Conservation (phyloP, 306 rosid genomes). For the Mucuna pruriens region DNA sequence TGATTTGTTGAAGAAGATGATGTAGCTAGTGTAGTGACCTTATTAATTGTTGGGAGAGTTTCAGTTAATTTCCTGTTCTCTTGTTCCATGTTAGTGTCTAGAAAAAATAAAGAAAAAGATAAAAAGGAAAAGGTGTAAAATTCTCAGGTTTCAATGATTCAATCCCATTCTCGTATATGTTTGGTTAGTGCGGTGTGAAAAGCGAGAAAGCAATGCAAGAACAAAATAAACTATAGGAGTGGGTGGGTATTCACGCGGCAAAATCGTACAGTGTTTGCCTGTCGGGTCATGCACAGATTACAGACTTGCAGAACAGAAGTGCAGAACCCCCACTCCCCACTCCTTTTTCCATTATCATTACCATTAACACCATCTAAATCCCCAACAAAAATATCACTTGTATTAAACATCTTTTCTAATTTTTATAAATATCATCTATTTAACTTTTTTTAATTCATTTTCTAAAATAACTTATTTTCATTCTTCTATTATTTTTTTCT, state of each 20-base stretch:
- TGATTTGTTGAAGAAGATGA: background rate
- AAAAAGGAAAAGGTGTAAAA: background rate
- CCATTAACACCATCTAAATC: background rate
- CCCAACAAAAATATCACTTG: background rate
- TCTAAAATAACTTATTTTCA: too few relatives aligned
- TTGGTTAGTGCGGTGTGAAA: constrained; percentile 43
- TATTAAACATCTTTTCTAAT: background rate
- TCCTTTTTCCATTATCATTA: background rate
- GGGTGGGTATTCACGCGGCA: constrained; percentile 50
- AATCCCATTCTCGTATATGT: constrained; percentile 33
- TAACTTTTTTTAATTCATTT: too few relatives aligned
- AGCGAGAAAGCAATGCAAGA: constrained; percentile 41
- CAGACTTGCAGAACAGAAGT: constrained; percentile 48
- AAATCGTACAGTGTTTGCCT: constrained; percentile 46
- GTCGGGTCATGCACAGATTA: constrained; percentile 39
- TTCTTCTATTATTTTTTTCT: too few relatives aligned
- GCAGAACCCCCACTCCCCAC: constrained; percentile 18
- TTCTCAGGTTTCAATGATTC: background rate
- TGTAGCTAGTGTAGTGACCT: background rate
- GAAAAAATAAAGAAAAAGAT: background rate
- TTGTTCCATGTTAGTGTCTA: background rate
- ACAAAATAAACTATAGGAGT: constrained; percentile 23
- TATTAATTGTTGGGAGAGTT: constrained; percentile 26
- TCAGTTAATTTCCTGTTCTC: constrained; percentile 31
- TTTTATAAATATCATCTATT: too few relatives aligned